A percentile compares a stretch with the other conserved stretches of the same genome.
Evolutionary conservation across 768 basidiomycete genomes (phyloP).

Genomic region (Rhizopogon salebrosus): DNA sequence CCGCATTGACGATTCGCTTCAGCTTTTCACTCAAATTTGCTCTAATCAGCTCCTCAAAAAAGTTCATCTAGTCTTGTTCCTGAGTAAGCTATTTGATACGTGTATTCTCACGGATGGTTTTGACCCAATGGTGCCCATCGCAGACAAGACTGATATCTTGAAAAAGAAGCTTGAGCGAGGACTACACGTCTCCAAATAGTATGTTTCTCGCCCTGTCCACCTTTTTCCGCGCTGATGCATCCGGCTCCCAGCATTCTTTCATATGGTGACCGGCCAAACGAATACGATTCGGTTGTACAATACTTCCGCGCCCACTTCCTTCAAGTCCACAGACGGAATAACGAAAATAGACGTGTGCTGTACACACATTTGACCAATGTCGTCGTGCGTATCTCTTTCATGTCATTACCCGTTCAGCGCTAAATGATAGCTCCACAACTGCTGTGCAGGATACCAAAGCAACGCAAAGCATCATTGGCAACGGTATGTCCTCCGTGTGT

Average conservation of each 20-base stretch:
- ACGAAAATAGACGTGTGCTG: constrained; percentile 73
- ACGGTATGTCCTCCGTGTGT: constrained; percentile 43
- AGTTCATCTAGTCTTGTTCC: constrained; percentile 54
- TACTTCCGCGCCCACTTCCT: constrained; percentile 88
- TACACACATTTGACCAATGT: constrained; percentile 82
- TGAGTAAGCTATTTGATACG: constrained; percentile 35
- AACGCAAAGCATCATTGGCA: constrained; percentile 78
- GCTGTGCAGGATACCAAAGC: constrained; percentile 67
- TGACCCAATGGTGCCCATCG: not conserved
- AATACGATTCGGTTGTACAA: constrained; percentile 74
- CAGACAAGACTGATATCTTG: constrained; percentile 78
- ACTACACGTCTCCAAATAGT: constrained; percentile 77
- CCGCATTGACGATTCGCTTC: constrained; percentile 83
- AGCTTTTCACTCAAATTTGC: constrained; percentile 82
- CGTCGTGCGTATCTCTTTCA: constrained; percentile 42
- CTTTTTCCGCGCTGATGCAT: constrained; percentile 9
- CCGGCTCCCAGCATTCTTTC: constrained; percentile 59
- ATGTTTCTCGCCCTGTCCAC: constrained; percentile 4
- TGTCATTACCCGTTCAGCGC: not conserved
- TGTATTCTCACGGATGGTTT: not conserved
- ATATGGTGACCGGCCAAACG: constrained; percentile 75
- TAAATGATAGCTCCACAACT: constrained; percentile 4
- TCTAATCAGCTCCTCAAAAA: constrained; percentile 75
- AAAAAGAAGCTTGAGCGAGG: constrained; percentile 67
- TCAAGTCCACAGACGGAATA: constrained; percentile 72